Percentiles rank a stretch among this genome's conserved stretches.
Conservation (phyloP, 2,329 filamentous ascomycete genomes). For the Thermoascus crustaceus region DNA sequence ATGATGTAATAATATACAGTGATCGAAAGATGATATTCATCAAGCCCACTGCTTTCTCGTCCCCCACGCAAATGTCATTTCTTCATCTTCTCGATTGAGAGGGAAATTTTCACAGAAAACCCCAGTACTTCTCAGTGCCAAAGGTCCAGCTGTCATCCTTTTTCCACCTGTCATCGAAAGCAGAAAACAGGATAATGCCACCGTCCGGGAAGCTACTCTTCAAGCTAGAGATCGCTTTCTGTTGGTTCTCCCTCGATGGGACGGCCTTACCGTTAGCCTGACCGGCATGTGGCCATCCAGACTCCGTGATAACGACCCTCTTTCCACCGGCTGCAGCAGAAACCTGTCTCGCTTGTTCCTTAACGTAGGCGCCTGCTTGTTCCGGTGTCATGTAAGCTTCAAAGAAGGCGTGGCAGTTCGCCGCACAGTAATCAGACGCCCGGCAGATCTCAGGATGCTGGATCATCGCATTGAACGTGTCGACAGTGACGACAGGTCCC, state of each 20-base stretch:
- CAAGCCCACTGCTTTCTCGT: too few species aligned
- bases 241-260: conserved; percentile 59
- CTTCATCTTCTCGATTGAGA: conserved; percentile 28
- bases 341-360: conserved; percentile 45
- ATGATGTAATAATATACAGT: neutral
- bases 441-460: conserved; percentile 62
- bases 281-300: conserved; percentile 73
- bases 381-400: conserved; percentile 53
- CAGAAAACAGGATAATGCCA: conserved; percentile 62
- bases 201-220: conserved; percentile 46
- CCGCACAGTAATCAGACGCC: conserved; percentile 67
- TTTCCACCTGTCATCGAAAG: conserved; percentile 78
- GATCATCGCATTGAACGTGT: conserved; percentile 64
- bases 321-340: conserved; percentile 45
- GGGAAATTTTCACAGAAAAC: conserved; percentile 22
- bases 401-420: conserved; percentile 81
- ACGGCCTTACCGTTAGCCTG: conserved; percentile 58
- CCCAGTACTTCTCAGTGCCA: conserved; percentile 71
- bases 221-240: conserved; percentile 57
- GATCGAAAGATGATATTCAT: too few species aligned
- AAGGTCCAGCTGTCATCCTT: conserved; percentile 52
- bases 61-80: neutral
- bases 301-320: conserved; percentile 67
- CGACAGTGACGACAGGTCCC: conserved; percentile 70
- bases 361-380: conserved; percentile 60